Percentiles rank a stretch among this genome's conserved stretches.
These are phyloP conservation scores for Balamuthia mandrillaris DNA, from an alignment of 208 protist genomes.

Conservation along the genomic window DNA sequence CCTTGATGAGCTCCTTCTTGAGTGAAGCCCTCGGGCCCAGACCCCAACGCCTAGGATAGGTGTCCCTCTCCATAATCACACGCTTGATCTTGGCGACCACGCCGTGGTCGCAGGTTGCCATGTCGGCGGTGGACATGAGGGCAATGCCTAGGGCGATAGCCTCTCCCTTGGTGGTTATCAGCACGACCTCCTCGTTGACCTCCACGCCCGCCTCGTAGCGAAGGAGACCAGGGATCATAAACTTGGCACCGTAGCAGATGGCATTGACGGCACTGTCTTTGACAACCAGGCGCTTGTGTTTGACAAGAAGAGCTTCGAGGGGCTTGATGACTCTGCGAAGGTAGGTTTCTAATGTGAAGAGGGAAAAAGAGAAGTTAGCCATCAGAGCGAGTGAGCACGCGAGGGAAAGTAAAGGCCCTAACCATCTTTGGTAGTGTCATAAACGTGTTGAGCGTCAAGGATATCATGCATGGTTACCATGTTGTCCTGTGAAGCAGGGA, in stretches of 20 bases:
- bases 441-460: constrained; percentile 97
- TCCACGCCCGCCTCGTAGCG: constrained; percentile 95
- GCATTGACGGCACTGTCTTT: constrained; percentile 99
- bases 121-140: constrained; percentile 95
- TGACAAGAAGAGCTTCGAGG: constrained; percentile 94
- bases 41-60: constrained; percentile 98
- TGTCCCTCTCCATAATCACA: constrained; percentile 99
- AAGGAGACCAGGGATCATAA: constrained; percentile 98
- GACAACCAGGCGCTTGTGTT: constrained; percentile 97
- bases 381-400: no score
- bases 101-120: constrained; percentile 94
- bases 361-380: no score
- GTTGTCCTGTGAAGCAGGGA: constrained; percentile 71
- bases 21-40: constrained; percentile 88
- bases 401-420: no score
- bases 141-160: constrained; percentile 97
- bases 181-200: constrained; percentile 91
- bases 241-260: constrained; percentile 98
- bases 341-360: no score
- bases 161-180: constrained; percentile 99
- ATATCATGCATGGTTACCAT: constrained; percentile 99
- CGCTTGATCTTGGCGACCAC: constrained; percentile 94
- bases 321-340: constrained; percentile 94
- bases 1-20: constrained; percentile 95
- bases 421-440: constrained; percentile 95